These are phyloP conservation scores for Hansfordia pulvinata DNA, from an alignment of 2,329 filamentous ascomycete genomes.

Conservation along the genomic window DNA sequence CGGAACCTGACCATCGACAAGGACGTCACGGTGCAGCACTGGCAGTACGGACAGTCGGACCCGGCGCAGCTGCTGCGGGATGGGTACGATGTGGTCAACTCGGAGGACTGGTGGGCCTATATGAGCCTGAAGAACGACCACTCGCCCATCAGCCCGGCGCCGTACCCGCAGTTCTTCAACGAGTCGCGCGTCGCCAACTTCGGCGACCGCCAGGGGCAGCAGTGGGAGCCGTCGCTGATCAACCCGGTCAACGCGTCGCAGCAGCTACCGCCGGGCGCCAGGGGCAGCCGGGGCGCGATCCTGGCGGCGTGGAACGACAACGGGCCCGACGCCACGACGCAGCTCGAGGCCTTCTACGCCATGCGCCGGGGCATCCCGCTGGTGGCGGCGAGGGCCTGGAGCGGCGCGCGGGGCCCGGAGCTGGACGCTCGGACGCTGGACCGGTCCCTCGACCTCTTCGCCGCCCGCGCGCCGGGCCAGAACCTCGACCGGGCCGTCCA, in stretches of 20 bases:
- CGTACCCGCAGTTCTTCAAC: constrained; percentile 32
- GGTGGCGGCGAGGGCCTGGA: constrained; percentile 26
- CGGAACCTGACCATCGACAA: constrained; percentile 21
- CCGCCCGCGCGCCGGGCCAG: constrained; percentile 23
- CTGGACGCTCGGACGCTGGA: constrained; percentile 14
- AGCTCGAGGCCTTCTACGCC: constrained; percentile 32
- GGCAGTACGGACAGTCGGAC: constrained; percentile 33
- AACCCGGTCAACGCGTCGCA: constrained; percentile 26
- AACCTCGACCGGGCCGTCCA: constrained; percentile 24
- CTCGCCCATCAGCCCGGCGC: constrained; percentile 27
- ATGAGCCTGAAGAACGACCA: constrained; percentile 40
- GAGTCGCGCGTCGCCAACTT: constrained; percentile 28
- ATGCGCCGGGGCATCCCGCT: constrained; percentile 29
- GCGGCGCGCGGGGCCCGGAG: constrained; percentile 19
- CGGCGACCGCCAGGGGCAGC: constrained; percentile 22
- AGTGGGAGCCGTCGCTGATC: constrained; percentile 29
- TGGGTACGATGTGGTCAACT: constrained; percentile 27
- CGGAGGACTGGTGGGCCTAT: constrained; percentile 38
- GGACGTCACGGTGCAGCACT: constrained; percentile 28
- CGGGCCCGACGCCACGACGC: constrained; percentile 30
- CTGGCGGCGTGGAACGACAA: constrained; percentile 34
- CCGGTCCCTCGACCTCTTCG: constrained; percentile 21
- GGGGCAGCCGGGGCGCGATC: constrained; percentile 19
- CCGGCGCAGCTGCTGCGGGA: constrained; percentile 22
- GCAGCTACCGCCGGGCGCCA: constrained; percentile 18